Base-by-base conservation (phyloP, 495 filamentous ascomycete species). In the Neurospora hispaniola region DNA sequence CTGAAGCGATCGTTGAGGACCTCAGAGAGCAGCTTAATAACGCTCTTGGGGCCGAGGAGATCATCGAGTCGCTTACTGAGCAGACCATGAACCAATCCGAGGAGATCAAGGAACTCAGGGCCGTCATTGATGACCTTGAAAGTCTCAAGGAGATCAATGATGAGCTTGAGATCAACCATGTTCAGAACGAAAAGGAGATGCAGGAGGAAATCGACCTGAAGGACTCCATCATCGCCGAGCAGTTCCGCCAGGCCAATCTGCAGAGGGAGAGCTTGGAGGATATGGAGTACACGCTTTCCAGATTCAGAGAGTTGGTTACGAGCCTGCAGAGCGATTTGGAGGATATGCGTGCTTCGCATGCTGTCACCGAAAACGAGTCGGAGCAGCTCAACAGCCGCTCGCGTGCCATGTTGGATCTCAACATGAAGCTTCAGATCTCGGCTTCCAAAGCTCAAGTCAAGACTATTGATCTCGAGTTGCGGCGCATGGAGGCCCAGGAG, bases 381-480 rank as follows among this genome's bases (percentile, higher is more conserved):
- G 93, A 93, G 76, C 92, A 98, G 74, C 87, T 98, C 27, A 92
- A 88, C 46, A 90, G 87, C 72, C 91, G 93, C 41, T 97, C 94
- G 42, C 88, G 93, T 70, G 93, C 93, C 27, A 97, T 98, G 93
- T 90, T 96, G 88, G 94, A 99, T 80, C 86, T 99, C 54, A 98
- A 97, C 81, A 87, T 94, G 88, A 94, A 96, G 77, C 88, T 99
- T 42, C 94, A 97, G 76, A 87, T 90, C 44, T 95, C 94, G 12
- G 93, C 93, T 31, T 87, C 92, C 14, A 98, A 97, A 82, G 90
- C 94, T 3, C 94, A 97, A 79, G 90, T 92, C 76, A 98, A 96
- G 80, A 94, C 93, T 0, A 95, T 98, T 72, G 94, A 98, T 76
- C 84, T 97, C 8, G 96, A 98, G 79, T 85, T 98, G 31, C 87